phyloP scores from a whole-genome alignment of 192 early-diverging fungal genomes.

The Pilobolus umbonatus region DNA sequence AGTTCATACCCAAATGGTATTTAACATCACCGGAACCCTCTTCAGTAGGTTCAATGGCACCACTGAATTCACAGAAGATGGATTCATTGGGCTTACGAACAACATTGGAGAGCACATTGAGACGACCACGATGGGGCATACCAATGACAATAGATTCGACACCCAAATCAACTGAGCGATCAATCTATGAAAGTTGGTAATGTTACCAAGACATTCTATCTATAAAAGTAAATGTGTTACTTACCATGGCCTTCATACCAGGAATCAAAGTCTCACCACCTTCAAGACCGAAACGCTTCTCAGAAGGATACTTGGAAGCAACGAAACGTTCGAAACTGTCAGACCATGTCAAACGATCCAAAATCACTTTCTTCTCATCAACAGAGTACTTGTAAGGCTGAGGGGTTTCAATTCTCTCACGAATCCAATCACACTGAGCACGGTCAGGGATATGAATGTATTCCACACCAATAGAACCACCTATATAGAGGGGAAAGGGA shows the following conservation, averaged over 20 bases:
- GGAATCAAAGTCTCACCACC: slow-evolving; percentile 97
- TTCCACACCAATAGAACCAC: slow-evolving; percentile 91
- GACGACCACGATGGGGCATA: slow-evolving; percentile 98
- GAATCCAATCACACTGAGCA: slow-evolving; percentile 95
- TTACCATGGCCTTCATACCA: slow-evolving; percentile 93
- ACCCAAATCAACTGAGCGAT: slow-evolving; percentile 91
- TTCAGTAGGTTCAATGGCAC: slow-evolving; percentile 75
- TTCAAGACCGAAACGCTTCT: slow-evolving; percentile 98
- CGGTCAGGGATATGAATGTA: slow-evolving; percentile 99
- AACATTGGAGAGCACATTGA: slow-evolving; percentile 99
- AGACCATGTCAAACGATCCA: slow-evolving; percentile 96
- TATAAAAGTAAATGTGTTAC: slow-evolving; percentile 16
- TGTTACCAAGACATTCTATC: not conserved
- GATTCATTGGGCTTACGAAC: slow-evolving; percentile 98
- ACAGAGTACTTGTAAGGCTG: slow-evolving; percentile 82
- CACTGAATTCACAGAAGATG: slow-evolving; percentile 97
- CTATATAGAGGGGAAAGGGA: slow-evolving; percentile 23
- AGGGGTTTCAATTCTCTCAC: slow-evolving; percentile 87
- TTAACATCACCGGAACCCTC: slow-evolving; percentile 98
- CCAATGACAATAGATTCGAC: slow-evolving; percentile 96
- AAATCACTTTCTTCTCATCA: slow-evolving; percentile 86
- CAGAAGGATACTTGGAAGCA: slow-evolving; percentile 92
- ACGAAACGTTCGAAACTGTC: slow-evolving; percentile 96
- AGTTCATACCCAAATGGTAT: slow-evolving; percentile 94
- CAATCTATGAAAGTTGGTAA: slow-evolving; percentile 58